Conservation (phyloP, 1,284 basidiomycete species). For the Cutaneotrichosporon sp. region DNA sequence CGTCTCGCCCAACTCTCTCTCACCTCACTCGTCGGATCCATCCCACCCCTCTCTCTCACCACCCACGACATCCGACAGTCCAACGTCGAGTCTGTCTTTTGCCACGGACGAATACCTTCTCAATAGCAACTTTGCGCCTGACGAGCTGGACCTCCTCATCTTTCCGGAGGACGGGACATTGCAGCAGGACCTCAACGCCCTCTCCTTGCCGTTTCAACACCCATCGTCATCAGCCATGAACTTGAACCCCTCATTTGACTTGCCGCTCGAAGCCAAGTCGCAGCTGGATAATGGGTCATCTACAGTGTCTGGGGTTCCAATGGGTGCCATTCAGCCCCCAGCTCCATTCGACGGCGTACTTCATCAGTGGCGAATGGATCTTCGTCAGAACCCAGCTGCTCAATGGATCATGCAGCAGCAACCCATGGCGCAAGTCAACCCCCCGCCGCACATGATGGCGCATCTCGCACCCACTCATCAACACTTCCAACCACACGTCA, state of each 20-base stretch:
- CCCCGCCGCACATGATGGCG: neutral
- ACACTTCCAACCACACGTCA: neutral
- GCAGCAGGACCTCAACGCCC: constrained; percentile 5
- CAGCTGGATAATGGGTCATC: neutral
- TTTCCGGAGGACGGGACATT: constrained; percentile 19
- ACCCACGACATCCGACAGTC: constrained; percentile 29
- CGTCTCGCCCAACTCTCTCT: constrained; percentile 7
- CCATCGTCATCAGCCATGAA: neutral
- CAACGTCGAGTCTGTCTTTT: constrained; percentile 31
- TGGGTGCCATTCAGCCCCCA: constrained; percentile 10
- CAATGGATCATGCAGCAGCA: constrained; percentile 4
- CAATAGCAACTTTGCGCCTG: constrained; percentile 23
- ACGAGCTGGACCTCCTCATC: constrained; percentile 39
- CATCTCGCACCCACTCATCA: neutral
- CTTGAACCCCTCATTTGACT: neutral
- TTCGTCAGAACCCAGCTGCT: constrained; percentile 4
- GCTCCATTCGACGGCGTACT: constrained; percentile 19
- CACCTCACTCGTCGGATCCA: constrained; percentile 9
- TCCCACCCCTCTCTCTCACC: constrained; percentile 29
- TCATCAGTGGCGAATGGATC: constrained; percentile 20
- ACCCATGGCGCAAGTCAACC: neutral
- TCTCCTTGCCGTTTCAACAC: neutral
- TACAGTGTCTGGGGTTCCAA: neutral
- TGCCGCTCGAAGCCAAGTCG: constrained; percentile 1
- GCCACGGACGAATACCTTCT: constrained; percentile 36